These are phyloP conservation scores for Monosporascus sp. DNA, from an alignment of 2,329 filamentous ascomycete species.

Conservation along the genomic window DNA sequence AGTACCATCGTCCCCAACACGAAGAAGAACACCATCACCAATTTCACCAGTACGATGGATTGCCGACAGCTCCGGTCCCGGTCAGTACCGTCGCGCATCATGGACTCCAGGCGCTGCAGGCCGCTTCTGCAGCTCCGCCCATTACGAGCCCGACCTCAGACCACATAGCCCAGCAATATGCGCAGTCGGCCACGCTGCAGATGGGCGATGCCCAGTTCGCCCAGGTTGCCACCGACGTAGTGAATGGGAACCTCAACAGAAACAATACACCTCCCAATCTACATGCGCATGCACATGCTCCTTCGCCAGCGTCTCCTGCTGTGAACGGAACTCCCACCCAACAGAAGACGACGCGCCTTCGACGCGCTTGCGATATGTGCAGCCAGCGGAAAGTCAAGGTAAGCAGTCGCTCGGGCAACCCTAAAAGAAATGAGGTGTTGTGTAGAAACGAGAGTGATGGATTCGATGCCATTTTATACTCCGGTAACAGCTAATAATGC, in stretches of 20 bases:
- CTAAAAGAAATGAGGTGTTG: no score
- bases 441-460: no score
- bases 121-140: conserved; percentile 18
- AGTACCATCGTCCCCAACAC: not conserved
- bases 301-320: not conserved
- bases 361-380: conserved; percentile 57
- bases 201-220: conserved; percentile 20
- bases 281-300: not conserved
- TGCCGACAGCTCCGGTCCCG: conserved; percentile 7
- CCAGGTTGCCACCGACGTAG: conserved; percentile 2
- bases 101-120: conserved; percentile 24
- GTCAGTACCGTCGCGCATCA: conserved; percentile 21
- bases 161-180: conserved; percentile 25
- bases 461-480: no score
- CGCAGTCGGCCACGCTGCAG: conserved; percentile 26
- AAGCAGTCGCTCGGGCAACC: not conserved
- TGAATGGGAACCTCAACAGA: not conserved
- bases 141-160: conserved; percentile 10
- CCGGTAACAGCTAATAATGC: not conserved
- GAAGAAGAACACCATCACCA: not conserved
- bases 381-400: conserved; percentile 57
- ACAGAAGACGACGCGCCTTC: conserved; percentile 48
- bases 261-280: conserved; percentile 1
- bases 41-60: not conserved
- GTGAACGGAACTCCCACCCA: conserved; percentile 4